Base-by-base conservation (phyloP, 805 yeast genomes). In the Tetrapisispora iriomotensis region DNA sequence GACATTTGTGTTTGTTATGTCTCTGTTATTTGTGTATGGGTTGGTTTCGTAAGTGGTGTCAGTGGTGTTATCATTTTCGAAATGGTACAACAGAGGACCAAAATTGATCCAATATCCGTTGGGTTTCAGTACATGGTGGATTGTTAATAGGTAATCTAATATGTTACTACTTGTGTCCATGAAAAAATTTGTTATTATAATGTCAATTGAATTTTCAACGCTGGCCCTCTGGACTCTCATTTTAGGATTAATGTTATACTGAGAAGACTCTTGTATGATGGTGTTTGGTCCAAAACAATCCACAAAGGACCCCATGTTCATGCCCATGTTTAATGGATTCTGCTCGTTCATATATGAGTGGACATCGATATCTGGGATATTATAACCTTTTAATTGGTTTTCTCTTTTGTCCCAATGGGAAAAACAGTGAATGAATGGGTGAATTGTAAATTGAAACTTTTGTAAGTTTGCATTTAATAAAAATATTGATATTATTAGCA, bases 1-100 rank as follows among this genome's bases (percentile, higher is more conserved):
- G 9, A 36, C 43, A 3, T 36, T 43, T 56, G 64, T 50, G 55
- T 49, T n/a, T 12, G 34, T 25, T 5, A 35, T 36, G 8, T 26
- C 32, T 21, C 42, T 30, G 7, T 54, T 46, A 1, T 50, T 54
- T 1, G 52, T 44, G 29, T 25, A 37, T 0, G 41, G 40, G 4
- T 55, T 55, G 23, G 58, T 51, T 4, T 49, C 51, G 1, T 43
- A 37, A 5, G 49, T 48, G 1, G 48, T 45, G 7, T 55, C 49
- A 8, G 58, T 54, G n/a, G 51, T 52, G 19, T 56, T 61, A 40
- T 70, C 74, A 43, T 65, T 67, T 48, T 77, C 84, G 50, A 69
- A 75, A 54, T 79, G 86, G 79, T 83, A 77, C 32, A 74, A 58
- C 27, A 77, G 54, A 0, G 82, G 83, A 0, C 84, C 84, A 50